Evolutionary conservation across 1,139 yeast species (phyloP), one percentile per base, ranked within the genome.

Genomic region (Maudiozyma humilis): DNA sequence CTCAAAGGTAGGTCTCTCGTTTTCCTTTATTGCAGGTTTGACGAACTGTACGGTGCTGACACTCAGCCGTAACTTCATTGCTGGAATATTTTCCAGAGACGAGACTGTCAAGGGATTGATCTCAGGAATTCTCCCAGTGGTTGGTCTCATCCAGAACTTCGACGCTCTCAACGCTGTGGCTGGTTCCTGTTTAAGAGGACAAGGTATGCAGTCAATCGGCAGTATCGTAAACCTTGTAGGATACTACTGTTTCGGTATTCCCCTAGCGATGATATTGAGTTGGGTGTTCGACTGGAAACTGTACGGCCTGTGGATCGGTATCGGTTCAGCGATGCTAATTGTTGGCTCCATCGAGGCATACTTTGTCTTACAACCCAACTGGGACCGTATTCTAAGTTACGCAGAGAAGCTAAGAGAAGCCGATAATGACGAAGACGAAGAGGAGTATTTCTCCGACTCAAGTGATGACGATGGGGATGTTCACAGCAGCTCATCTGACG

Each of bases 241-340:
- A 1, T 88, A 88, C 63, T 88, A 88, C 60, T 61, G 69, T 3
- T 62, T 79, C 44, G 87, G 83, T 2, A 68, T 82, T 18, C 96
- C 96, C 0, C 58, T 85, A 23, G 88, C 89, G 0, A 62, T 84
- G 46, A 56, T 72, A 2, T 67, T 87, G 34, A 81, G 88, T 32
- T 81, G 80, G 59, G 60, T 67, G 29, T 64, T 68, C 7, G 74
- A 74, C 39, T 63, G 74, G 63, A 70, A 75, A 45, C 67, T 88
- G 10, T 60, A 66, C 23, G 97, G 97, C 0, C 67, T 91, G 44
- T 91, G 98, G 98, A 54, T 79, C n/a, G 96, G 96, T 6, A 76
- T 87, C 46, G 86, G 91, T 1, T 61, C 76, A 36, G 96, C 95
- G 0, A 73, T 88, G 73, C 60, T 79, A 32, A 53, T 78, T 30